phyloP scores from a whole-genome alignment of 257 asterid species.

The Nicotiana sylvestris region DNA sequence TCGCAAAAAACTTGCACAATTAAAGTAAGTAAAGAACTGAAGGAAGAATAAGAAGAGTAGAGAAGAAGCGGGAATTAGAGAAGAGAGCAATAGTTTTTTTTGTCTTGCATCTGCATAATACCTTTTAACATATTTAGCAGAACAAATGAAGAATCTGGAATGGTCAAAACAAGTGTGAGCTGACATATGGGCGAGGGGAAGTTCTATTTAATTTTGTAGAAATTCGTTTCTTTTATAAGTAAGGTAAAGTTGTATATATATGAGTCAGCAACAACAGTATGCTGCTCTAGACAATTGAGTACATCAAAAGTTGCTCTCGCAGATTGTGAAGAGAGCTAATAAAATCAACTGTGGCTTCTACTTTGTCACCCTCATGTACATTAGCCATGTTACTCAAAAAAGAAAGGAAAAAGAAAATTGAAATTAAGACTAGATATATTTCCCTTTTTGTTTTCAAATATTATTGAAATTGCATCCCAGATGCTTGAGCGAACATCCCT shows the following conservation, averaged over 20 bases:
- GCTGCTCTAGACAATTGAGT: neutral
- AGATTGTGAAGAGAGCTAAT: neutral
- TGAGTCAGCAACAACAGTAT: neutral
- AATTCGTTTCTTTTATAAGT: neutral
- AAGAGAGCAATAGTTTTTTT: no score
- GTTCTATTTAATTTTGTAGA: neutral
- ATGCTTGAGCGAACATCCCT: neutral
- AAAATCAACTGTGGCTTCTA: neutral
- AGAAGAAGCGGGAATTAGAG: neutral
- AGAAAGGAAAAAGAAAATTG: neutral
- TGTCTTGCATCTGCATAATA: neutral
- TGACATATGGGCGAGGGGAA: neutral
- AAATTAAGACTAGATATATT: neutral
- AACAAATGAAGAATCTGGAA: neutral
- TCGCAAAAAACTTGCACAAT: neutral
- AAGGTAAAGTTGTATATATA: neutral
- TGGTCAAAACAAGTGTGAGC: neutral
- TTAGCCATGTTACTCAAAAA: neutral
- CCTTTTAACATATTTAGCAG: neutral
- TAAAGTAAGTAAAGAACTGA: neutral
- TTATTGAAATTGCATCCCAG: neutral
- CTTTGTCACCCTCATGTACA: neutral
- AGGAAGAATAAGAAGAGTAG: neutral
- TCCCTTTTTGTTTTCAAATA: no score
- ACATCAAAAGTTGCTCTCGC: neutral